A percentile compares a stretch with the other conserved stretches of the same genome.
These are phyloP conservation scores for Asterella californica DNA, from an alignment of 225 moss, liverwort and hornwort species.

Conservation along the genomic window DNA sequence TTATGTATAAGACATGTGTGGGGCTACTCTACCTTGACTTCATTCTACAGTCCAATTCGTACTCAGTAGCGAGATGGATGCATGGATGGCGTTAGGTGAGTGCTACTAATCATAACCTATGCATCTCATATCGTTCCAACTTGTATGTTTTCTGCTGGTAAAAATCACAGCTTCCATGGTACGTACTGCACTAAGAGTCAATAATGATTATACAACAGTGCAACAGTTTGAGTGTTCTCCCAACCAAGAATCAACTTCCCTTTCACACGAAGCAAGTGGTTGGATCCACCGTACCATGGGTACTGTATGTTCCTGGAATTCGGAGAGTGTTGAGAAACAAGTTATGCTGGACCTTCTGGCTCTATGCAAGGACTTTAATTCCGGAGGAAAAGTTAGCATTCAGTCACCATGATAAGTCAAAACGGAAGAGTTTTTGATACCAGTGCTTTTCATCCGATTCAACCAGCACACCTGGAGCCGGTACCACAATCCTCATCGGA, in stretches of 20 bases:
- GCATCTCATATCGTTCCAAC: background rate
- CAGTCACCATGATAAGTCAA: background rate
- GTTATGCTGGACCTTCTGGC: background rate
- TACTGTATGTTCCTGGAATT: background rate
- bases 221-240: background rate
- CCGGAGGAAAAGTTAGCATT: too few relatives aligned
- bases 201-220: background rate
- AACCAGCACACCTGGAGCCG: background rate
- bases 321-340: background rate
- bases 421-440: background rate
- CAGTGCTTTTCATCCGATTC: background rate
- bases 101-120: background rate
- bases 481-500: background rate
- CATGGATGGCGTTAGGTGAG: background rate
- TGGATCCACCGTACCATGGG: background rate
- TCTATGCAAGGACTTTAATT: too few relatives aligned
- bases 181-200: background rate
- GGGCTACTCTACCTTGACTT: background rate
- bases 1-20: background rate
- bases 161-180: background rate
- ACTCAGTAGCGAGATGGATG: background rate
- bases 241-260: constrained; percentile 1
- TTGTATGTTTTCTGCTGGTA: background rate
- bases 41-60: background rate
- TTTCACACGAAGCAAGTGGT: background rate